phyloP scores from a whole-genome alignment of 768 basidiomycete genomes.

The Leccinum variicolor region DNA sequence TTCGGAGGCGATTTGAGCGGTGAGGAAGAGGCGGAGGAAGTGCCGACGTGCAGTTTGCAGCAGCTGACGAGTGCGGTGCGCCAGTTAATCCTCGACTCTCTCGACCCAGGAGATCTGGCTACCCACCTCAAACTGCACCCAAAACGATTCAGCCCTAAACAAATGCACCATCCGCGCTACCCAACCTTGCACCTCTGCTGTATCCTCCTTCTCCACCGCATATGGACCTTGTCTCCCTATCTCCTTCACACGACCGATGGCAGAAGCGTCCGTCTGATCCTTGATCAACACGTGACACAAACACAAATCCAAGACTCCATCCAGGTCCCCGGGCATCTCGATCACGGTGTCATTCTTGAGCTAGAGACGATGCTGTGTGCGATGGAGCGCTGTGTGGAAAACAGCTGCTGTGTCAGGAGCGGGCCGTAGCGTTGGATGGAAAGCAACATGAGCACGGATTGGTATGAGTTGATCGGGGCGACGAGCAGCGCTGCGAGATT shows the following conservation, averaged over 20 bases:
- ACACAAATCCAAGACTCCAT: constrained; percentile 88
- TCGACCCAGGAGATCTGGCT: neutral
- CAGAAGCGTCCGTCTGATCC: constrained; percentile 56
- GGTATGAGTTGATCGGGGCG: constrained; percentile 96
- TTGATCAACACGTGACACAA: constrained; percentile 46
- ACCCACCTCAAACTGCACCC: constrained; percentile 81
- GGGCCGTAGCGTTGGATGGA: constrained; percentile 89
- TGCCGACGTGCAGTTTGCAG: constrained; percentile 85
- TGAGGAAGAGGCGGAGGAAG: no score
- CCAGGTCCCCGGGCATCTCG: constrained; percentile 74
- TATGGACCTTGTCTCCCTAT: constrained; percentile 61
- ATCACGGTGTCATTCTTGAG: constrained; percentile 92
- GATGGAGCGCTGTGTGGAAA: constrained; percentile 85
- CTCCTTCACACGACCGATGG: constrained; percentile 40
- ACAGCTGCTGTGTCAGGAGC: constrained; percentile 84
- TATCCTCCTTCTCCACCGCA: constrained; percentile 62
- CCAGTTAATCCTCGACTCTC: neutral
- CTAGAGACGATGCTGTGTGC: constrained; percentile 93
- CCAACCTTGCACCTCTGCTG: constrained; percentile 56
- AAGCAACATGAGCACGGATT: constrained; percentile 92
- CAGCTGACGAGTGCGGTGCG: constrained; percentile 46
- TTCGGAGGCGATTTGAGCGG: no score
- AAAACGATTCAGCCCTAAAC: constrained; percentile 76
- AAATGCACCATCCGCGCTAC: constrained; percentile 82
- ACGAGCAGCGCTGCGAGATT: constrained; percentile 91